Percentiles rank a stretch among this genome's conserved stretches.
These are phyloP conservation scores for Ricinus communis DNA, from an alignment of 345 rosid genomes.

Conservation along the genomic window DNA sequence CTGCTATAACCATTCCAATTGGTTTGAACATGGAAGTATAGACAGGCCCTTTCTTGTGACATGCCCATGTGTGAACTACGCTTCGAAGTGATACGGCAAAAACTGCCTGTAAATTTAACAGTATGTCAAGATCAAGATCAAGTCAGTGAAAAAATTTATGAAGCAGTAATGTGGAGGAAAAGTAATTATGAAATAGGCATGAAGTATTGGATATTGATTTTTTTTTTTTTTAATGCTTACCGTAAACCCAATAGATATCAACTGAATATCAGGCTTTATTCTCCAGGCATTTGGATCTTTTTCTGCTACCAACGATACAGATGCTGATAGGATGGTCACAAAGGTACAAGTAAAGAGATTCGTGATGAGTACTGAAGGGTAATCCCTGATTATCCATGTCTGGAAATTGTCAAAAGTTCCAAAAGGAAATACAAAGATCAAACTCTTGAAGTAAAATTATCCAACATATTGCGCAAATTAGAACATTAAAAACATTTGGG, in stretches of 20 bases:
- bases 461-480: background rate
- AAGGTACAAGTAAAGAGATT: slow-evolving; percentile 14
- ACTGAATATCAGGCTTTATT: slow-evolving; percentile 3
- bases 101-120: slow-evolving; percentile 23
- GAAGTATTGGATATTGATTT: no score
- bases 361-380: slow-evolving; percentile 8
- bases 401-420: slow-evolving; percentile 5
- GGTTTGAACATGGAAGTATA: slow-evolving; percentile 30
- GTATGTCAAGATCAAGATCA: background rate
- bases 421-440: background rate
- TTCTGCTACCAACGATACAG: slow-evolving; percentile 22
- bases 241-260: slow-evolving; percentile 2
- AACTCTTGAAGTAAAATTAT: background rate
- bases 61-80: slow-evolving; percentile 34
- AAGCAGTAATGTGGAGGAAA: background rate
- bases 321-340: slow-evolving; percentile 25
- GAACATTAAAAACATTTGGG: background rate
- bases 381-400: slow-evolving; percentile 22
- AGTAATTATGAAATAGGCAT: no score
- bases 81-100: slow-evolving; percentile 22
- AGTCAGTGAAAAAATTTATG: no score
- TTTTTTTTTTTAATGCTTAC: slow-evolving; percentile 1
- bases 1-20: slow-evolving; percentile 30
- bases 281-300: slow-evolving; percentile 28
- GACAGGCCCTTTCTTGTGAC: slow-evolving; percentile 28